Evolutionary conservation across 108 stramenopile species (phyloP).

Genomic region (Fragilaria crotonensis): DNA sequence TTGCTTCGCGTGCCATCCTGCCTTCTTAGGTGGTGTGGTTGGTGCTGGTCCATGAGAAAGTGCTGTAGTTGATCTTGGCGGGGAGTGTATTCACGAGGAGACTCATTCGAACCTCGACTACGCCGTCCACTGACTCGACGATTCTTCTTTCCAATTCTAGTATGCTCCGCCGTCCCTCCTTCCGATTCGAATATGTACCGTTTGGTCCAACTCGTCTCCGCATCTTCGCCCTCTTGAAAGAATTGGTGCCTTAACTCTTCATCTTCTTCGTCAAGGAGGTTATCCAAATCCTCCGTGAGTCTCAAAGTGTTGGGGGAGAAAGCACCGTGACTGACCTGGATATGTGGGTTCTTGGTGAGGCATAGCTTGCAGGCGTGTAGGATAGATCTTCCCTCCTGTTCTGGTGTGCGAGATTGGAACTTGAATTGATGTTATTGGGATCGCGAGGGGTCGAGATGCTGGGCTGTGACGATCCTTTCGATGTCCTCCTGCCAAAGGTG

Average conservation of each 20-base stretch:
- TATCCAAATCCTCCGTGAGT: constrained; percentile 66
- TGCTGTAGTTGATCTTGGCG: not conserved
- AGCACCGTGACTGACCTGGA: constrained; percentile 30
- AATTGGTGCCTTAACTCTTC: constrained; percentile 19
- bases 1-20: not conserved
- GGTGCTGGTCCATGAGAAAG: not conserved
- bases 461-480: no score
- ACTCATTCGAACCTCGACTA: not conserved
- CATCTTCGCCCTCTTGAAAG: constrained; percentile 5
- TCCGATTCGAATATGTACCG: constrained; percentile 22
- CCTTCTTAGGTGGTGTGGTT: not conserved
- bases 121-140: not conserved
- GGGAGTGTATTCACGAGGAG: not conserved
- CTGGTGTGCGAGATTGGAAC: no score
- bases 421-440: no score
- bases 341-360: constrained; percentile 33
- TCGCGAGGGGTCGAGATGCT: no score
- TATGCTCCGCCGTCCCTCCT: constrained; percentile 6
- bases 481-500: no score
- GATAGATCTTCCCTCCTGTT: no score
- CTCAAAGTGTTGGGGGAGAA: constrained; percentile 68
- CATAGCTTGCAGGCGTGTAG: constrained; percentile 8
- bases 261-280: constrained; percentile 66
- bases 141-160: not conserved
- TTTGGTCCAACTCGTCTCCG: constrained; percentile 26